Evolutionary conservation across 75 land plant genomes (phyloP).

Genomic region (Azolla pinnata): DNA sequence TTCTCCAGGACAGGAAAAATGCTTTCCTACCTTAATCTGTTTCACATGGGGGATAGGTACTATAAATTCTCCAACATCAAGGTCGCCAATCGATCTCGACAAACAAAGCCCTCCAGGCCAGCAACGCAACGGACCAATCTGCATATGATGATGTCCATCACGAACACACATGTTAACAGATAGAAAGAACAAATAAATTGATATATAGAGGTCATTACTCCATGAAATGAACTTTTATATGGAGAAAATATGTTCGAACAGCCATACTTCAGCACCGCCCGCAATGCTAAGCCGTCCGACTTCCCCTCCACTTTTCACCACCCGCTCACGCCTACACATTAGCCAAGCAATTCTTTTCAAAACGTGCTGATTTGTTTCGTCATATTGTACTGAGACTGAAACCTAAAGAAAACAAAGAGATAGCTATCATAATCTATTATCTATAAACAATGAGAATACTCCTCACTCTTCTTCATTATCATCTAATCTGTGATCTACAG

Average conservation of each 20-base stretch:
- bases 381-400: too few species aligned
- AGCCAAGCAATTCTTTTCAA: background rate
- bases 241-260: too few species aligned
- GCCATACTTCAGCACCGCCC: constrained; percentile 72
- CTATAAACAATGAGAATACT: too few species aligned
- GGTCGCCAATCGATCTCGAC: constrained; percentile 85
- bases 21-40: constrained; percentile 62
- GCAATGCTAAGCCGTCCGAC: constrained; percentile 71
- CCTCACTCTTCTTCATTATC: constrained; percentile 78
- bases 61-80: constrained; percentile 85
- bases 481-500: constrained; percentile 80
- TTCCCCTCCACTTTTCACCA: constrained; percentile 69
- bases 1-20: constrained; percentile 1
- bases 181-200: too few species aligned
- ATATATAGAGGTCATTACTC: too few species aligned
- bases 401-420: too few species aligned
- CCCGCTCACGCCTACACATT: constrained; percentile 36
- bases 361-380: background rate
- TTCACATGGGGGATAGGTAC: constrained; percentile 84
- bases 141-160: too few species aligned
- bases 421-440: too few species aligned
- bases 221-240: too few species aligned
- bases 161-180: too few species aligned
- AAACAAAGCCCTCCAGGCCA: constrained; percentile 97
- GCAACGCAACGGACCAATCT: constrained; percentile 87